Conservation (phyloP, 2,329 filamentous ascomycete genomes). For the Phaeosphaeria sp. region DNA sequence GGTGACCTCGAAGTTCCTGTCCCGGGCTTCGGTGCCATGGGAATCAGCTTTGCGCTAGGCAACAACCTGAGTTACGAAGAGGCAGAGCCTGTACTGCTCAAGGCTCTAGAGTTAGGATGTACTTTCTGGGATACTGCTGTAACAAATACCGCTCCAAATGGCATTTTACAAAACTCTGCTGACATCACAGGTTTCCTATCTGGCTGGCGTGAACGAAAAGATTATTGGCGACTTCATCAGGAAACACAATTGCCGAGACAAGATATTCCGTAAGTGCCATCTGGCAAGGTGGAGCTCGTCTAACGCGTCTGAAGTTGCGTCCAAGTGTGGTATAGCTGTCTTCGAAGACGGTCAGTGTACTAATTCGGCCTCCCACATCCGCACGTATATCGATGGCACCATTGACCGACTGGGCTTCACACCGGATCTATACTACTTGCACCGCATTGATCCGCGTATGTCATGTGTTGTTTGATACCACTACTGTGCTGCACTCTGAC, state of each 20-base stretch:
- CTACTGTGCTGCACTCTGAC: no score
- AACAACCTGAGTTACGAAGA: slow-evolving; percentile 51
- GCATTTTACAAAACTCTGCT: not conserved
- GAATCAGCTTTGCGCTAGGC: slow-evolving; percentile 56
- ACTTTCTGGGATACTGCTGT: slow-evolving; percentile 59
- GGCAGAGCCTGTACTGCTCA: slow-evolving; percentile 58
- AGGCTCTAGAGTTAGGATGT: slow-evolving; percentile 58
- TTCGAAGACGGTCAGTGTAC: slow-evolving; percentile 46
- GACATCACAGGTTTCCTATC: slow-evolving; percentile 12
- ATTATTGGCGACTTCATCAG: slow-evolving; percentile 34
- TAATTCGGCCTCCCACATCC: slow-evolving; percentile 49
- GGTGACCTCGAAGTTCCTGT: slow-evolving; percentile 50
- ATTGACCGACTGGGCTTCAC: slow-evolving; percentile 48
- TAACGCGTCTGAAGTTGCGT: slow-evolving; percentile 20
- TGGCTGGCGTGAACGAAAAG: slow-evolving; percentile 37
- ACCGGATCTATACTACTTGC: slow-evolving; percentile 51
- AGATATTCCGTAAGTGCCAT: slow-evolving; percentile 23
- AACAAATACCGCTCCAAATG: slow-evolving; percentile 3
- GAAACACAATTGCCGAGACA: slow-evolving; percentile 34
- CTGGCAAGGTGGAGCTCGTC: no score
- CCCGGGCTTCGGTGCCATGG: slow-evolving; percentile 65
- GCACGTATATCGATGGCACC: slow-evolving; percentile 47
- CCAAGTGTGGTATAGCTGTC: slow-evolving; percentile 39
- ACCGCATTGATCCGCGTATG: slow-evolving; percentile 46
- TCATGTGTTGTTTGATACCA: not conserved